These are phyloP conservation scores for Trichosporon sp. DNA, from an alignment of 1,284 basidiomycete genomes.

Conservation along the genomic window DNA sequence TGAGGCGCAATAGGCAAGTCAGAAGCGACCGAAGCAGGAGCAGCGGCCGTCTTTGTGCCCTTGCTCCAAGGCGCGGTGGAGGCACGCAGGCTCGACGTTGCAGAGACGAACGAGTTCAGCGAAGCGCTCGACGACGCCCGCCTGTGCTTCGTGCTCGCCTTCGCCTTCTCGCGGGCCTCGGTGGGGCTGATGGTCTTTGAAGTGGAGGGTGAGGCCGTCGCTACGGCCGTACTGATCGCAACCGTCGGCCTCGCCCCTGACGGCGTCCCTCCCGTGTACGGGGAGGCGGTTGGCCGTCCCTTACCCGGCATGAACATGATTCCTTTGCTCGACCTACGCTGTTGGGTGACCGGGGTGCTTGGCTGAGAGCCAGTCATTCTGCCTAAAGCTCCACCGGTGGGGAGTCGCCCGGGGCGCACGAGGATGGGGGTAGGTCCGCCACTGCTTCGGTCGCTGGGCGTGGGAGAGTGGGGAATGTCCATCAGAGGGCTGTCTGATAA, in stretches of 20 bases:
- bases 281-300: not conserved
- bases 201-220: slow-evolving; percentile 2
- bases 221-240: slow-evolving; percentile 12
- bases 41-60: not conserved
- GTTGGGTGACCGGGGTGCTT: not conserved
- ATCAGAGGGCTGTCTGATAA: slow-evolving; percentile 16
- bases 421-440: not conserved
- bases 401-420: slow-evolving; percentile 12
- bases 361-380: slow-evolving; percentile 4
- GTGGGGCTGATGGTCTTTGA: slow-evolving; percentile 9
- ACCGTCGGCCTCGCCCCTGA: slow-evolving; percentile 13
- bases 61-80: not conserved
- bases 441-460: slow-evolving; percentile 8
- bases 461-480: slow-evolving; percentile 9
- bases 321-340: slow-evolving; percentile 3
- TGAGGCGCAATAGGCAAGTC: slow-evolving; percentile 2
- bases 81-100: slow-evolving; percentile 5
- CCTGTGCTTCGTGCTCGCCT: slow-evolving; percentile 12
- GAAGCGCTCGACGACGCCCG: slow-evolving; percentile 4
- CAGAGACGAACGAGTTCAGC: slow-evolving; percentile 12
- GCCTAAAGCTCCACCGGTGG: not conserved
- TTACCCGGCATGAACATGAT: slow-evolving; percentile 16
- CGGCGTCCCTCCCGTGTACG: not conserved
- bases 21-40: slow-evolving; percentile 9
- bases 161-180: not conserved